Percentiles rank a stretch among this genome's conserved stretches.
Evolutionary conservation across 352 stramenopile genomes (phyloP).

Genomic region (Pythium pyrilobum): DNA sequence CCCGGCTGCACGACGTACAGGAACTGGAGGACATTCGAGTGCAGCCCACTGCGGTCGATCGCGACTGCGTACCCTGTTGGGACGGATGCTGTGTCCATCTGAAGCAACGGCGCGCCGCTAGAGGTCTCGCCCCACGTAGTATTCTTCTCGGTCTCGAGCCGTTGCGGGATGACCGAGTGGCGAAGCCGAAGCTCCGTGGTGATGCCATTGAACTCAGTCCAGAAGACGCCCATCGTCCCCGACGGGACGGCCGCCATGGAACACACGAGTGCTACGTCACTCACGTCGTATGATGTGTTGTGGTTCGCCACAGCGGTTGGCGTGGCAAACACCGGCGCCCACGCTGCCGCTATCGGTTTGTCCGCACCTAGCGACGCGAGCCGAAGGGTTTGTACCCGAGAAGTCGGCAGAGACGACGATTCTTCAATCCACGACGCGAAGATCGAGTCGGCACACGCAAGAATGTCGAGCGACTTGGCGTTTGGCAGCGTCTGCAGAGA

Average conservation of each 20-base stretch:
- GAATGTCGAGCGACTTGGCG: conserved; percentile 15
- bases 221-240: conserved; percentile 34
- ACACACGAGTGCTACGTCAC: conserved; percentile 39
- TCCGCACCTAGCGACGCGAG: conserved; percentile 5
- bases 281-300: conserved; percentile 36
- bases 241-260: conserved; percentile 12
- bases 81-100: conserved; percentile 32
- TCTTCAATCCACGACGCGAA: conserved; percentile 45
- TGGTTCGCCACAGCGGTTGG: conserved; percentile 35
- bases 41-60: conserved; percentile 44
- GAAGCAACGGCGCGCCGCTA: conserved; percentile 34
- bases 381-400: conserved; percentile 3
- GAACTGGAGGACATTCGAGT: conserved; percentile 36
- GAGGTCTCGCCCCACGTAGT: conserved; percentile 34
- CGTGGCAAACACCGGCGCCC: conserved; percentile 4
- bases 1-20: conserved; percentile 42
- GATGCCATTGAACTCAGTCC: conserved; percentile 72
- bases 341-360: neutral
- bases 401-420: neutral
- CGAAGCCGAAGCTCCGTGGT: conserved; percentile 59
- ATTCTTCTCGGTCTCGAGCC: neutral
- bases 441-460: conserved; percentile 33
- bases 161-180: conserved; percentile 27
- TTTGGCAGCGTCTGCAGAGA: neutral
- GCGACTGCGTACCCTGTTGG: conserved; percentile 37